A percentile compares a stretch with the other conserved stretches of the same genome.
These are phyloP conservation scores for Puccinellia tenuiflora DNA, from an alignment of 176 grass and related monocot genomes.

Conservation along the genomic window DNA sequence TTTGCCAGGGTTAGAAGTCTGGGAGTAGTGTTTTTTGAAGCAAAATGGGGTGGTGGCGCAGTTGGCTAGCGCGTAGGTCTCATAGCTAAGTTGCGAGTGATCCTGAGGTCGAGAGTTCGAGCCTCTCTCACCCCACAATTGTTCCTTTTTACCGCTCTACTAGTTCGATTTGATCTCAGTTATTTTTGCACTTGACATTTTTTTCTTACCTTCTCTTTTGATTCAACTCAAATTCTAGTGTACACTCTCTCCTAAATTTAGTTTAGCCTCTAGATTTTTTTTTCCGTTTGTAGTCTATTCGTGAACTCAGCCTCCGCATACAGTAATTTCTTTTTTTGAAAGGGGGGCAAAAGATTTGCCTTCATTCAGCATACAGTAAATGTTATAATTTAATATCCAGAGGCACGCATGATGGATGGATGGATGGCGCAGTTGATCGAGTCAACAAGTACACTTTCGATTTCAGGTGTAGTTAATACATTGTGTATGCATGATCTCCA, in stretches of 20 bases:
- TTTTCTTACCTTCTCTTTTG: too few species aligned
- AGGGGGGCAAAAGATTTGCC: too few species aligned
- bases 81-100: conserved; percentile 43
- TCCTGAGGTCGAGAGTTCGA: conserved; percentile 82
- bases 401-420: not conserved
- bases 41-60: conserved; percentile 44
- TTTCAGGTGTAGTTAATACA: conserved; percentile 34
- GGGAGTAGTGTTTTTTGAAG: too few species aligned
- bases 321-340: too few species aligned
- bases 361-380: too few species aligned
- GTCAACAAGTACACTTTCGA: conserved; percentile 1
- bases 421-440: not conserved
- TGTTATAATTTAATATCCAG: not conserved
- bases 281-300: too few species aligned
- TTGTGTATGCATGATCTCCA: conserved; percentile 22
- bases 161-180: not conserved
- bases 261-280: not conserved
- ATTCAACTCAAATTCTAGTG: too few species aligned
- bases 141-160: too few species aligned
- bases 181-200: too few species aligned
- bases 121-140: conserved; percentile 54
- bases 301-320: not conserved
- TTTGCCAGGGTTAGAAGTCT: too few species aligned
- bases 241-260: too few species aligned
- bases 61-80: conserved; percentile 75